A percentile compares a stretch with the other conserved stretches of the same genome.
phyloP scores from a whole-genome alignment of 2,329 filamentous ascomycete genomes.

The Dryadomyces quercivorus region DNA sequence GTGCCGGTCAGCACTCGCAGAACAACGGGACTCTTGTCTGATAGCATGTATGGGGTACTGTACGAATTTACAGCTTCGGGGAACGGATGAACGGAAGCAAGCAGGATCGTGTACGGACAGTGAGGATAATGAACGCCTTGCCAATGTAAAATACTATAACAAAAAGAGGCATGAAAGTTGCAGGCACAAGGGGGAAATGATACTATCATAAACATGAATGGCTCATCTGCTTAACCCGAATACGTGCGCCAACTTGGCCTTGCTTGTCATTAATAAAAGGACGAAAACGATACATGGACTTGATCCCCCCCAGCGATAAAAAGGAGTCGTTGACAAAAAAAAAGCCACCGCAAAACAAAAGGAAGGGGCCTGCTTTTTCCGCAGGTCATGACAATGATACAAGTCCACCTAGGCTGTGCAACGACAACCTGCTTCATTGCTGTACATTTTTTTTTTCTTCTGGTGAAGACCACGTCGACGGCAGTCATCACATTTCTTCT shows the following conservation, averaged over 20 bases:
- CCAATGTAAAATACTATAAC: neutral
- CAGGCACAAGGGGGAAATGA: neutral
- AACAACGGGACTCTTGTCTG: too few relatives aligned
- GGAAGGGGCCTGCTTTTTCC: neutral
- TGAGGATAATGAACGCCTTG: neutral
- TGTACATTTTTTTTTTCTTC: neutral
- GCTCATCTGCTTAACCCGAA: neutral
- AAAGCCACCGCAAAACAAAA: neutral
- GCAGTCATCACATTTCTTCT: conserved; percentile 24
- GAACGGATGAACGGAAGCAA: too few relatives aligned
- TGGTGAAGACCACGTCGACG: too few relatives aligned
- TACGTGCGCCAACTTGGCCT: neutral
- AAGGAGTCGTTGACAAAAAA: neutral
- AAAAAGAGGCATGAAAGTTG: neutral
- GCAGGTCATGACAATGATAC: neutral
- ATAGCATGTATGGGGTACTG: too few relatives aligned
- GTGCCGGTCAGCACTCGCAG: neutral
- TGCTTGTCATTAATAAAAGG: neutral
- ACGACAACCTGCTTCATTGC: neutral
- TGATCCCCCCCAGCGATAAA: too few relatives aligned
- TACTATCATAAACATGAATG: neutral
- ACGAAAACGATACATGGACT: too few relatives aligned
- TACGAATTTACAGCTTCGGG: too few relatives aligned
- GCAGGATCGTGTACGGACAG: too few relatives aligned
- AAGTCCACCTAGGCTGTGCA: neutral